phyloP scores from a whole-genome alignment of 805 yeast genomes.

The Metschnikowia orientalis region DNA sequence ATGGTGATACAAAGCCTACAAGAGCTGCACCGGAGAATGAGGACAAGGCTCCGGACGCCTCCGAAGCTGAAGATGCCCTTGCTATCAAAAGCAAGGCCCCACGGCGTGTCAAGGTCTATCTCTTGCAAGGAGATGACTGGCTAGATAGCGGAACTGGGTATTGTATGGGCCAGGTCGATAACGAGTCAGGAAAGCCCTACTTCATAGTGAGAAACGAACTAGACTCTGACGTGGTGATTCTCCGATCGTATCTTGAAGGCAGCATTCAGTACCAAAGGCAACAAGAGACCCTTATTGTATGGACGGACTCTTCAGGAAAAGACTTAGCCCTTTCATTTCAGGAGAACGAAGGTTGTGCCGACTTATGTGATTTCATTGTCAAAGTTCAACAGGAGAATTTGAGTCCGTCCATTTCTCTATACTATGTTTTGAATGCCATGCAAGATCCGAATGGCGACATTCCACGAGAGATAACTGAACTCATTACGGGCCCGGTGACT shows the following conservation, averaged over 20 bases:
- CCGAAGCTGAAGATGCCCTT: not conserved
- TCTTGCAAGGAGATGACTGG: slow-evolving; percentile 81
- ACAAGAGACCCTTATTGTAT: slow-evolving; percentile 88
- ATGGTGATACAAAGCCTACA: too few species aligned
- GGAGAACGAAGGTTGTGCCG: slow-evolving; percentile 84
- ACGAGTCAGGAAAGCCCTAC: slow-evolving; percentile 41
- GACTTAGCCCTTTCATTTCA: slow-evolving; percentile 90
- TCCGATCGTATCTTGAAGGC: slow-evolving; percentile 68
- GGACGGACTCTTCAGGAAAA: slow-evolving; percentile 74
- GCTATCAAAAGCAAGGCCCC: slow-evolving; percentile 33
- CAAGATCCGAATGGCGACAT: slow-evolving; percentile 18
- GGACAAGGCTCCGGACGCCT: not conserved
- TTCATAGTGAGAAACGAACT: slow-evolving; percentile 72
- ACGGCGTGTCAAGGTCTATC: slow-evolving; percentile 87
- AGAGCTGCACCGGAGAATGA: too few species aligned
- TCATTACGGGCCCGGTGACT: slow-evolving; percentile 73
- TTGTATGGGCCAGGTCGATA: slow-evolving; percentile 63
- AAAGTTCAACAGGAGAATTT: slow-evolving; percentile 53
- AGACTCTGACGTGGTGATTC: slow-evolving; percentile 51
- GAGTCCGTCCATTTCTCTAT: slow-evolving; percentile 63
- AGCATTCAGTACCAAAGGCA: slow-evolving; percentile 84
- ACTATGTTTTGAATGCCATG: slow-evolving; percentile 53
- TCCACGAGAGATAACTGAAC: slow-evolving; percentile 57
- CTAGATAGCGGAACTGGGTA: slow-evolving; percentile 89
- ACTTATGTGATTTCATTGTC: slow-evolving; percentile 74